Conservation (phyloP, 1,139 yeast species). For the Pichia sp. region DNA sequence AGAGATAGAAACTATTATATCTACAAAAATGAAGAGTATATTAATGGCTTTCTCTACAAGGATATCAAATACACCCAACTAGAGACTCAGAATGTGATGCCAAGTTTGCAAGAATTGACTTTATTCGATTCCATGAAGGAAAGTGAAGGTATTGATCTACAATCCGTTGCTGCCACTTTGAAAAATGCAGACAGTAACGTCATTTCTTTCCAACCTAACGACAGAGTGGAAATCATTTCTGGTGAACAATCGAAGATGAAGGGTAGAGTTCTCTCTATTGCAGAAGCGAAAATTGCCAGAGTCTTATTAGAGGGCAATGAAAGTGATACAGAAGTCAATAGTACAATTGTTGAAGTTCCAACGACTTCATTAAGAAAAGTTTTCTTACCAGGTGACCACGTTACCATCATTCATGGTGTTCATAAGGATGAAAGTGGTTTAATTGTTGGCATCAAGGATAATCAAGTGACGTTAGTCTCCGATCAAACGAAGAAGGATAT, state of each 20-base stretch:
- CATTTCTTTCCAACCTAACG: slow-evolving; percentile 83
- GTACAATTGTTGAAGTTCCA: slow-evolving; percentile 59
- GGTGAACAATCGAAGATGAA: slow-evolving; percentile 92
- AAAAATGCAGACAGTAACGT: slow-evolving; percentile 53
- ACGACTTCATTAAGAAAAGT: slow-evolving; percentile 75
- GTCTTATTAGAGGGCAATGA: slow-evolving; percentile 44
- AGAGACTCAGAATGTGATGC: slow-evolving; percentile 79
- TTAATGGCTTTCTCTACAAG: slow-evolving; percentile 79
- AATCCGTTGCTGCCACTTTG: slow-evolving; percentile 77
- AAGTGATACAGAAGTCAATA: slow-evolving; percentile 35
- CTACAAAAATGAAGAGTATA: slow-evolving; percentile 83
- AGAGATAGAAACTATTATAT: slow-evolving; percentile 70
- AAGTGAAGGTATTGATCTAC: slow-evolving; percentile 70
- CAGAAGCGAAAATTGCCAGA: slow-evolving; percentile 57
- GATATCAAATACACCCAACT: slow-evolving; percentile 79
- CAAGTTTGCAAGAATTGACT: slow-evolving; percentile 83
- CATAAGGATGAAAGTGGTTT: slow-evolving; percentile 93
- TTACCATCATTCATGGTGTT: slow-evolving; percentile 85
- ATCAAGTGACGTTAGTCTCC: slow-evolving; percentile 81
- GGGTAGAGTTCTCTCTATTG: slow-evolving; percentile 70
- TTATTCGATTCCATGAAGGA: slow-evolving; percentile 63
- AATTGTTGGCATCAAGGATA: slow-evolving; percentile 75
- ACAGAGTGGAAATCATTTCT: slow-evolving; percentile 79
- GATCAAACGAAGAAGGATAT: slow-evolving; percentile 86
- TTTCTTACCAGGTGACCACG: slow-evolving; percentile 91